Evolutionary conservation across 768 basidiomycete species (phyloP), one percentile per base, ranked within the genome.

Genomic region (Hemileccinum rubropunctum): DNA sequence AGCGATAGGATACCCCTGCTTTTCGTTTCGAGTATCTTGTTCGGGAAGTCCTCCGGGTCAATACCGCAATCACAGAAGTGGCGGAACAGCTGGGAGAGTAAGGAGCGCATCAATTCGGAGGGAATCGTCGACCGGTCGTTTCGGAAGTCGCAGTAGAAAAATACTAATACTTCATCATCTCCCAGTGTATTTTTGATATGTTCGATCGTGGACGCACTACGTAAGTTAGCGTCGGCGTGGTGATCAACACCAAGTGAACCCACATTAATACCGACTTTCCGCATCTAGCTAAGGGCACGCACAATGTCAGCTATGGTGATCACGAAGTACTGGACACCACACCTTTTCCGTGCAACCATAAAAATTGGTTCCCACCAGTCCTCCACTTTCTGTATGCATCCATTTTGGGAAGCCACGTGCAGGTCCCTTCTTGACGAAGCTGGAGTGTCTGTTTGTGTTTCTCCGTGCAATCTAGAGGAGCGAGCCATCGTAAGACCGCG

Each of bases 401-500:
- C 10, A 33, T 44, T 9, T n/a, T 30, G n/a, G 15, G 37, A 21
- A 50, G 18, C 48, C 42, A 50, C 10, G 11, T 50, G 18, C 48
- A 32, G 0, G 48, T 50, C 6, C 36, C 42, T 14, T 43, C 35
- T 26, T 50, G 48, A 18, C 42, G 36, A 15, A 44, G 21, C 26
- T 21, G 44, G 17, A 10, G 28, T 4, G 28, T 39, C 6, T 28
- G 26, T 3, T 37, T 14, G 21, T 50, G 42, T 14, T 44, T 43
- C 27, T 18, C 27, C 6, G 36, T 17, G 21, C 42, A 50, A 17
- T 50, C 36, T 4, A 50, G n/a, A 3, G 42, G 9, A 23, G 23
- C 14, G n/a, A 50, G 36, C 48, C 48, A 44, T 32, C 40, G 48
- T 7, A n/a, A 36, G 18, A 42, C 32, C 26, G 42, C 48, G 26